Base-by-base conservation (phyloP, 169 alveolate species). In the Gregarina niphandrodes region DNA sequence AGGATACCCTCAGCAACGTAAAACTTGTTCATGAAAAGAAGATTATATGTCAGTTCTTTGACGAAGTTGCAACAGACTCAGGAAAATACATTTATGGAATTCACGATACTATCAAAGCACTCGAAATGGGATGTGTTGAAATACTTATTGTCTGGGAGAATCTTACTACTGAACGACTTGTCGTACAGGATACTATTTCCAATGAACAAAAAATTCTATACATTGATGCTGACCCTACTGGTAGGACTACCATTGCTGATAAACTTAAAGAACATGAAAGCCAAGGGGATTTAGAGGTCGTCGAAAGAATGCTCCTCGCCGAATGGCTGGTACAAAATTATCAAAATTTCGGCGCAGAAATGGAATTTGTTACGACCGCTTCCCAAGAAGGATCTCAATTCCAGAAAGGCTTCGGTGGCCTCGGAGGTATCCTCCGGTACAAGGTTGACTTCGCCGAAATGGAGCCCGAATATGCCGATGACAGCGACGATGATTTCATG, bases 331-430 rank as follows among this genome's bases (percentile, higher is more conserved):
- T 87, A 21, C 77, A 84, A 44, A 82, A 87, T 59, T 87, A 84
- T 63, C 64, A 73, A 56, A 79, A 74, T 57, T 86, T 61, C 64
- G 97, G 97, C 5, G 78, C 93, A 23, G 63, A 70, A 21, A 52
- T 89, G 24, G 94, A 89, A 48, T 84, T 87, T 37, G 93, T 87
- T 40, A 82, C 96, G 23, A 89, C 84, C 56, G 80, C 46, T 19
- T 78, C 89, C 18, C 93, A 84, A 53, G 99, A 92, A 67, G 99
- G 99, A 9, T 78, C 81, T 30, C 91, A 89, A 65, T 92, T 89
- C 47, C 91, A 79, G 42, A 84, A 78, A 51, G 99, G 99, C 23
- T 92, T 92, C 60, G 92, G 95, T 9, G 99, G 99, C 17, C 77
- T 92, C 34, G 97, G 99, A 12, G 99, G 97, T 15, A 76, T 92